These are phyloP conservation scores for Auricularia sp. DNA, from an alignment of 768 basidiomycete genomes.

Conservation along the genomic window DNA sequence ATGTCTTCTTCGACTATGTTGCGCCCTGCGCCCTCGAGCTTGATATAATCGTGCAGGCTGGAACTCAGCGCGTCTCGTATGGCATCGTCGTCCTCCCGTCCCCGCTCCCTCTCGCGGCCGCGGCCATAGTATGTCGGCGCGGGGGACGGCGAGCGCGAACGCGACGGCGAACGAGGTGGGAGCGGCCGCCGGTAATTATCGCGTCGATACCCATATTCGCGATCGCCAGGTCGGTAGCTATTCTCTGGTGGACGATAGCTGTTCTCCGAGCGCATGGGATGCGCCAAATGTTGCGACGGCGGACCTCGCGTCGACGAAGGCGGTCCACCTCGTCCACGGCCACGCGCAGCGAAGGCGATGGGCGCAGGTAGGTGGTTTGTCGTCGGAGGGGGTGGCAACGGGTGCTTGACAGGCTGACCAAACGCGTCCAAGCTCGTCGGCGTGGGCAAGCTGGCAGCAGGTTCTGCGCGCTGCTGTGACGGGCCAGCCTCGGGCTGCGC, in stretches of 20 bases:
- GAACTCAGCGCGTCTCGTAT: slow-evolving; percentile 42
- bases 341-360: background rate
- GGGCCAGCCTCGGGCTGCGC: background rate
- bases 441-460: background rate
- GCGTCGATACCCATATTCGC: slow-evolving; percentile 5
- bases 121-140: background rate
- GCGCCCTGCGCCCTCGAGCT: slow-evolving; percentile 39
- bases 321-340: background rate
- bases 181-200: slow-evolving; percentile 16
- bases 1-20: slow-evolving; percentile 56
- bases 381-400: background rate
- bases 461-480: background rate
- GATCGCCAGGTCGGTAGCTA: background rate
- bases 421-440: background rate
- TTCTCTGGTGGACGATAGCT: background rate
- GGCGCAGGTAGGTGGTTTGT: background rate
- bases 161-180: slow-evolving; percentile 34
- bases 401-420: background rate
- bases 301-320: background rate
- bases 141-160: slow-evolving; percentile 25
- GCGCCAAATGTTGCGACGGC: background rate
- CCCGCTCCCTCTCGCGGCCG: background rate
- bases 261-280: background rate
- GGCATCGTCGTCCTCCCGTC: slow-evolving; percentile 8
- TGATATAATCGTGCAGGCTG: slow-evolving; percentile 60